phyloP scores from a whole-genome alignment of 179 eudicot species.

The Dionaea muscipula region DNA sequence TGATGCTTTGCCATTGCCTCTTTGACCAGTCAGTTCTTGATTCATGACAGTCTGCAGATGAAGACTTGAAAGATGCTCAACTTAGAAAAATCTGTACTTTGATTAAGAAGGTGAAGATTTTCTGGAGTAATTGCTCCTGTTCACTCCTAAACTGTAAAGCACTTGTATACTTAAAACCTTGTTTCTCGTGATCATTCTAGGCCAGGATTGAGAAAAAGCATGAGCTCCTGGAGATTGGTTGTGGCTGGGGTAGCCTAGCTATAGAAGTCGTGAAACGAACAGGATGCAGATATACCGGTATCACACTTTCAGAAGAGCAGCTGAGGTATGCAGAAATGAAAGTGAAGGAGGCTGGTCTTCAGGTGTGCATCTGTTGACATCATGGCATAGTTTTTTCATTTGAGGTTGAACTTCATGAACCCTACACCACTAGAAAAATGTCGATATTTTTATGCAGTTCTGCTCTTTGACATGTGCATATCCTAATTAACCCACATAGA shows the following conservation, averaged over 20 bases:
- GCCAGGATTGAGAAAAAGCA: conserved; percentile 64
- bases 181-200: conserved; percentile 16
- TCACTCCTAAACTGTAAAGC: neutral
- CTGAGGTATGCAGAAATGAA: conserved; percentile 60
- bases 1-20: neutral
- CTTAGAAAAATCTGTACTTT: conserved; percentile 59
- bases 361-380: conserved; percentile 20
- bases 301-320: conserved; percentile 75
- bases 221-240: conserved; percentile 80
- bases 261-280: conserved; percentile 77
- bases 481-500: too few species aligned
- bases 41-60: conserved; percentile 42
- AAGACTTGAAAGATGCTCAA: conserved; percentile 73
- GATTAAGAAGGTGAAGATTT: conserved; percentile 50
- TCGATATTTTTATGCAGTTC: too few species aligned
- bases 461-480: too few species aligned
- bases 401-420: neutral
- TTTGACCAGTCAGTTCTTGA: neutral
- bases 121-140: neutral
- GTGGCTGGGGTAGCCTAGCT: conserved; percentile 97
- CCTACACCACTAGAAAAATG: too few species aligned
- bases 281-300: conserved; percentile 90
- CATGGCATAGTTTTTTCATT: neutral
- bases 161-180: neutral
- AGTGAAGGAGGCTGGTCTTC: conserved; percentile 81